Evolutionary conservation across 2,329 filamentous ascomycete genomes (phyloP).

Genomic region (Ophiobolus disseminans): DNA sequence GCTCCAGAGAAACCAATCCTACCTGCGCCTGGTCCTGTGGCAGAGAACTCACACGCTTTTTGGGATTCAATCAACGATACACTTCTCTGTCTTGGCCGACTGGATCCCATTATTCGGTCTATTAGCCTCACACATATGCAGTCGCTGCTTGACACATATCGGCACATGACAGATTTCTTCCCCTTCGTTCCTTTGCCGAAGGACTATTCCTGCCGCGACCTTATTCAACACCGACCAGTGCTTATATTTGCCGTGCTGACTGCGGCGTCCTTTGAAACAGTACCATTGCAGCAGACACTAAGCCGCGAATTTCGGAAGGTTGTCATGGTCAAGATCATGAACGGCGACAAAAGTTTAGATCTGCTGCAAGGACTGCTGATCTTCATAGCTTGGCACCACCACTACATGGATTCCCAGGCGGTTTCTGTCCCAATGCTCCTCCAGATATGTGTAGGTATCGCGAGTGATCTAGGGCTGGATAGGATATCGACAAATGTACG

Average conservation of each 20-base stretch:
- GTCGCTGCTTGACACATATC: conserved; percentile 40
- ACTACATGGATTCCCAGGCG: conserved; percentile 45
- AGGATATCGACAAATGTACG: conserved; percentile 25
- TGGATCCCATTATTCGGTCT: conserved; percentile 43
- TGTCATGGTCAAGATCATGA: conserved; percentile 44
- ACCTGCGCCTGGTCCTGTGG: conserved; percentile 30
- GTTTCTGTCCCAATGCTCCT: conserved; percentile 44
- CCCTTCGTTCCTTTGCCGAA: conserved; percentile 43
- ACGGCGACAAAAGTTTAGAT: conserved; percentile 37
- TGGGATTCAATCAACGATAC: conserved; percentile 46
- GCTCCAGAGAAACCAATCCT: conserved; percentile 26
- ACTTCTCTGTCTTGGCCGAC: conserved; percentile 36
- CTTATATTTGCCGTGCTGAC: conserved; percentile 45
- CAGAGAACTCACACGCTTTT: conserved; percentile 37
- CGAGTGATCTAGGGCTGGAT: conserved; percentile 41
- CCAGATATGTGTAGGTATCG: conserved; percentile 43
- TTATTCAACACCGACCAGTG: conserved; percentile 42
- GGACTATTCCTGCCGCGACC: conserved; percentile 33
- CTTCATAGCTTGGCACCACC: conserved; percentile 48
- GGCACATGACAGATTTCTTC: conserved; percentile 43
- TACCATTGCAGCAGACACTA: conserved; percentile 35
- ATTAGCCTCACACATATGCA: conserved; percentile 47
- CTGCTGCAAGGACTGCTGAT: conserved; percentile 27
- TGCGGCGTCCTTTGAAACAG: conserved; percentile 42
- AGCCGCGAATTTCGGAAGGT: conserved; percentile 48